Conservation (phyloP, 495 filamentous ascomycete genomes). For the Aspergillus avenaceus region DNA sequence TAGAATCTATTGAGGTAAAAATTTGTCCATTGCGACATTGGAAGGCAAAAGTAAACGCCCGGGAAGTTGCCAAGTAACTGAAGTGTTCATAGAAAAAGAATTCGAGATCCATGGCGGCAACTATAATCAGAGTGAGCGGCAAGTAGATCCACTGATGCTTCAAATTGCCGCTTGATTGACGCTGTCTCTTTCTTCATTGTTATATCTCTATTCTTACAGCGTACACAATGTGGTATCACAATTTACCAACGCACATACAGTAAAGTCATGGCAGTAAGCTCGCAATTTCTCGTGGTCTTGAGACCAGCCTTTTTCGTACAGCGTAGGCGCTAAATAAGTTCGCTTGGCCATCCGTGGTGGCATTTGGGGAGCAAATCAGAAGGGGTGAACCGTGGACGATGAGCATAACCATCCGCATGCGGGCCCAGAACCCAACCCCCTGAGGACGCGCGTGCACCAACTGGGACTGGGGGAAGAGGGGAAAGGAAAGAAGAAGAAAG, state of each 20-base stretch:
- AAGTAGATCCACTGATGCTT: slow-evolving; percentile 2
- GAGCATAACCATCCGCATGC: slow-evolving; percentile 25
- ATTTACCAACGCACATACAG: not conserved
- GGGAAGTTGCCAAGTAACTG: not conserved
- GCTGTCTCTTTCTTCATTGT: not conserved
- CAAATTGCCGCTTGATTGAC: no score
- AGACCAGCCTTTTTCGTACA: slow-evolving; percentile 9
- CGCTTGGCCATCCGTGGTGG: slow-evolving; percentile 3
- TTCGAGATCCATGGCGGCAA: not conserved
- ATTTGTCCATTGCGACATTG: not conserved
- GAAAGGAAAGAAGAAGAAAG: not conserved
- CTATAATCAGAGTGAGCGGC: not conserved
- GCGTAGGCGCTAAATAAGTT: slow-evolving; percentile 6
- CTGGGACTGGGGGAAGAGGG: not conserved
- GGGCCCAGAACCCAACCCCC: slow-evolving; percentile 25
- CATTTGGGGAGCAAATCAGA: slow-evolving; percentile 19
- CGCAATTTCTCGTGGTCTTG: slow-evolving; percentile 2
- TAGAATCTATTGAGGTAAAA: not conserved
- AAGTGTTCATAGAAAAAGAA: not conserved
- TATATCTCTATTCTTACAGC: no score
- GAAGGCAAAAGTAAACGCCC: not conserved
- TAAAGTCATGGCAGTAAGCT: slow-evolving; percentile 1
- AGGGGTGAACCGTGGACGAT: slow-evolving; percentile 8
- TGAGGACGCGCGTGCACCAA: slow-evolving; percentile 22
- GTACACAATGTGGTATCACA: no score